These are phyloP conservation scores for Fusarium graminum DNA, from an alignment of 2,329 filamentous ascomycete genomes.

Conservation along the genomic window DNA sequence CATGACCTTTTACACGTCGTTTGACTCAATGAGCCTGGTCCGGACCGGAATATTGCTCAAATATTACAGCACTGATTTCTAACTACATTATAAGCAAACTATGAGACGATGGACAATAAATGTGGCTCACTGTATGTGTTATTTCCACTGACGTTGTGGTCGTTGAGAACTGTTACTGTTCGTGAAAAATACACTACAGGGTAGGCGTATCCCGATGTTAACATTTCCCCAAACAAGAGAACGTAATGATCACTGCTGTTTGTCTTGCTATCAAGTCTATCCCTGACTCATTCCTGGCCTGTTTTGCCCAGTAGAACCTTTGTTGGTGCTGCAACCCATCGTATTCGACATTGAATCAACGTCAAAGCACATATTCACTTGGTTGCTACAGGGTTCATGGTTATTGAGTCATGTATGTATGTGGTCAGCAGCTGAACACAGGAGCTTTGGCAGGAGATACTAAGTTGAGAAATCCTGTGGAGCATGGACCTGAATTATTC, in stretches of 20 bases:
- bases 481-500: not conserved
- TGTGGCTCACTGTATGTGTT: not conserved
- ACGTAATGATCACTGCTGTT: not conserved
- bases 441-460: not conserved
- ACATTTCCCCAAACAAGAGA: not conserved
- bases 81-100: too few species aligned
- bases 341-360: not conserved
- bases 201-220: not conserved
- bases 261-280: not conserved
- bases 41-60: too few species aligned
- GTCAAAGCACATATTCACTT: constrained; percentile 27
- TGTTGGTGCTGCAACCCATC: not conserved
- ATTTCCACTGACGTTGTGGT: not conserved
- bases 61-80: too few species aligned
- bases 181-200: not conserved
- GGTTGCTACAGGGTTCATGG: constrained; percentile 22
- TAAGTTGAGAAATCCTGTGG: not conserved
- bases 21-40: too few species aligned
- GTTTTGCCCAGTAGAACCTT: not conserved
- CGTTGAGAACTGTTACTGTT: not conserved
- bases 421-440: not conserved
- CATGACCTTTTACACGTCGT: too few species aligned
- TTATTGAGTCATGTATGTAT: constrained; percentile 22
- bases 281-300: not conserved
- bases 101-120: too few species aligned